These are phyloP conservation scores for Irpex rosettiformis DNA, from an alignment of 1,284 basidiomycete species.

Conservation along the genomic window DNA sequence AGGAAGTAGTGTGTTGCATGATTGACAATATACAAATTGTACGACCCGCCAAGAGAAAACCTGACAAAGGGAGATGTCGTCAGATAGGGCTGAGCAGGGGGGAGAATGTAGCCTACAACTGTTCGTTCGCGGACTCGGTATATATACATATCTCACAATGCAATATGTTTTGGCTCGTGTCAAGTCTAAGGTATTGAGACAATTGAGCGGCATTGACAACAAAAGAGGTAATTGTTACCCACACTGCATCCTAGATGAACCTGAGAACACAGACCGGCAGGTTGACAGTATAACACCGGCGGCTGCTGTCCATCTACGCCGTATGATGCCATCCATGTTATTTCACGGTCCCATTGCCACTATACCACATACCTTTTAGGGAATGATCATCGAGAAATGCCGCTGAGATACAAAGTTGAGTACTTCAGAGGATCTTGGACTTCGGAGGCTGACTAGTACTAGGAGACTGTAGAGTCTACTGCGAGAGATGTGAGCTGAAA, in stretches of 20 bases:
- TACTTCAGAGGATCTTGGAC: no score
- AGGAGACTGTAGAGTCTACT: neutral
- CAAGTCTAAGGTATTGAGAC: no score
- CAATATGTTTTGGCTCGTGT: neutral
- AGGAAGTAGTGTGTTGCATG: neutral
- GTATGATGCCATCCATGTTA: neutral
- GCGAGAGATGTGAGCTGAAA: neutral
- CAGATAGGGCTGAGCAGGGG: no score
- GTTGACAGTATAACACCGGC: neutral
- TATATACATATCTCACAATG: neutral
- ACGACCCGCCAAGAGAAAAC: no score
- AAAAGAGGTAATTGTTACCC: neutral
- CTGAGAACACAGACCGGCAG: neutral
- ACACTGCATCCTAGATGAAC: neutral
- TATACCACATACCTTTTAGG: neutral
- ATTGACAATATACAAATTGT: neutral
- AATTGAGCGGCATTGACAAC: neutral
- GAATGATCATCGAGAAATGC: neutral
- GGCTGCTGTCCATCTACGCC: neutral
- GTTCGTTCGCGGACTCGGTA: no score
- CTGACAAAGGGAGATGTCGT: no score
- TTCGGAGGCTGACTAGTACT: neutral
- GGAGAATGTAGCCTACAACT: no score
- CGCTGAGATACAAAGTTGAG: neutral
- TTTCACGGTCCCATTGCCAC: neutral